Base-by-base conservation (phyloP, 495 filamentous ascomycete genomes). In the Penicillium salamii region DNA sequence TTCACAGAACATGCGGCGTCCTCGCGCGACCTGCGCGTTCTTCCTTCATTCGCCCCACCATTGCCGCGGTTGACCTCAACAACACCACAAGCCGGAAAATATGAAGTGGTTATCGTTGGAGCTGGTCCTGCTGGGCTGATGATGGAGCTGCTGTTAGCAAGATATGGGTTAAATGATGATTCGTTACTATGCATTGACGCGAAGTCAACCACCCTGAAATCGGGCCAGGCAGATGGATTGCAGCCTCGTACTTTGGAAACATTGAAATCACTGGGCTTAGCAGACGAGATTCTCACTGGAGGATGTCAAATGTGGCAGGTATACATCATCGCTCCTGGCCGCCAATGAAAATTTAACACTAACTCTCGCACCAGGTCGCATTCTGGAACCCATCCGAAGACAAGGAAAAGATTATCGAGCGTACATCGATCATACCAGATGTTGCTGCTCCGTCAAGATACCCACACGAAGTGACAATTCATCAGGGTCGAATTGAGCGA, bases 241-340 rank as follows among this genome's bases (percentile, higher is more conserved):
- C 66, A 77, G 56, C 65, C 67, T 17, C 75, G 81, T 9, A 80
- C 68, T 19, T 57, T 82, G n/a, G 81, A 84, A 53, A 82, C 83
- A n/a, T 77, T 85, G 83, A 84, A 90, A 46, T 80, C 76, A 21
- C 86, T 89, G 34, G 83, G 84, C 1, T 62, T 89, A 9, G 70
- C 49, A 72, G 62, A 12, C 73, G 82, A 51, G 65, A 76, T 36
- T 72, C 68, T 13, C 76, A 74, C 77, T 76, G 80, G 52, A 80
- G 54, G 63, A 70, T 24, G 79, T 54, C 77, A 81, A 50, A 77
- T 79, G 74, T 44, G 60, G 20, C 57, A 68, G 29, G 29, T 32
- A 32, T 13, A 3, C 12, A 7, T 3, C 7, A 28, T 9, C 4
- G 24, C 24, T 9, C 9, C 24, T 4, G 9, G 24, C 24, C 24